A percentile compares a stretch with the other conserved stretches of the same genome.
Evolutionary conservation across 2,329 filamentous ascomycete species (phyloP).

Genomic region (Dactylellina parvicollis): DNA sequence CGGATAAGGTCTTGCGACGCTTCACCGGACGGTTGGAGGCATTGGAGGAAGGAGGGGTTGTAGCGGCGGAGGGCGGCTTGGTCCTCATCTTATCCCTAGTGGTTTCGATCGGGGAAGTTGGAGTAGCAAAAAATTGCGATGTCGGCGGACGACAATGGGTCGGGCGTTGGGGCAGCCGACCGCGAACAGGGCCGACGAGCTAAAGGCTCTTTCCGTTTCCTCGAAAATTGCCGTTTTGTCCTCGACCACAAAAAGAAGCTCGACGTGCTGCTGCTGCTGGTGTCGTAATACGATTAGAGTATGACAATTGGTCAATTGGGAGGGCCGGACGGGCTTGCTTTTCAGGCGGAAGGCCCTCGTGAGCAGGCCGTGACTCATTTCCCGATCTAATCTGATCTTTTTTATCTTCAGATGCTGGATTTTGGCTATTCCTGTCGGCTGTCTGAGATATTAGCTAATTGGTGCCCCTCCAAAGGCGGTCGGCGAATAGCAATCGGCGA

Average conservation of each 20-base stretch:
- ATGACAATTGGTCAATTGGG: constrained; percentile 51
- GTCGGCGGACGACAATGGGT: constrained; percentile 49
- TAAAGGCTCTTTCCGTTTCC: constrained; percentile 13
- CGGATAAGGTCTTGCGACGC: constrained; percentile 53
- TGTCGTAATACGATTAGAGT: constrained; percentile 24
- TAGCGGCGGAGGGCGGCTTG: constrained; percentile 47
- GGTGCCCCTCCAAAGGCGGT: constrained; percentile 31
- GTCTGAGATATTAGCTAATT: constrained; percentile 40
- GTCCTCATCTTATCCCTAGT: constrained; percentile 51
- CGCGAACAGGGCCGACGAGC: constrained; percentile 27
- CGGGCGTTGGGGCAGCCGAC: constrained; percentile 17
- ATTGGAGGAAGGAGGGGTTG: constrained; percentile 52
- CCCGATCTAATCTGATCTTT: constrained; percentile 53
- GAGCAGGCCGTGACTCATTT: constrained; percentile 50
- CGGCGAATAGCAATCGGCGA: constrained; percentile 23
- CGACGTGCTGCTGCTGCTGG: constrained; percentile 9
- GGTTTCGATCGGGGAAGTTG: constrained; percentile 49
- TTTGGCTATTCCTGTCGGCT: constrained; percentile 49
- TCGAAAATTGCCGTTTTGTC: constrained; percentile 42
- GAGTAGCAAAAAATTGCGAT: constrained; percentile 51
- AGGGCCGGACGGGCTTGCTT: constrained; percentile 33
- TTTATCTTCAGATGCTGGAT: constrained; percentile 15
- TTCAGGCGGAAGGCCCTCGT: constrained; percentile 48
- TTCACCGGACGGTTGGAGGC: constrained; percentile 52
- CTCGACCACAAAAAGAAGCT: constrained; percentile 34